These are phyloP conservation scores for Volvox reticuliferus DNA, from an alignment of 139 green algal genomes.

Conservation along the genomic window DNA sequence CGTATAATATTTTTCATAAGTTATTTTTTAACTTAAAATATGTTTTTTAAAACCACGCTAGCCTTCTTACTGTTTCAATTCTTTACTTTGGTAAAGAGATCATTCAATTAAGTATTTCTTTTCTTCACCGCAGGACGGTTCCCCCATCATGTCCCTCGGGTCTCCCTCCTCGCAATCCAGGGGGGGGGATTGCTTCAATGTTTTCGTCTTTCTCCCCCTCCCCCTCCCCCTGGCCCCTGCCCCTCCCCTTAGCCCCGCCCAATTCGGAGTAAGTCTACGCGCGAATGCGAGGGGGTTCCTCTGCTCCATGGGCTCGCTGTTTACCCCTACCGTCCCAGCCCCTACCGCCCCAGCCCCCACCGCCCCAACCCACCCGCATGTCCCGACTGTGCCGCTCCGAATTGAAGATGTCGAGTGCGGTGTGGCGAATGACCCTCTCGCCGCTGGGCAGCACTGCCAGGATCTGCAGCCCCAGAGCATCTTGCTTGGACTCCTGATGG, in stretches of 20 bases:
- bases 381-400: not conserved
- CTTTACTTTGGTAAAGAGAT: too few species aligned
- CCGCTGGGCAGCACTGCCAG: constrained; percentile 43
- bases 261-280: not conserved
- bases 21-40: too few species aligned
- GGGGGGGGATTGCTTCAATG: too few species aligned
- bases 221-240: too few species aligned
- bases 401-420: constrained; percentile 17
- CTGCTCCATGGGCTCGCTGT: not conserved
- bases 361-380: not conserved
- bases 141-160: too few species aligned
- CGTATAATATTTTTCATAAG: too few species aligned
- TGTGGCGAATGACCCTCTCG: constrained; percentile 42
- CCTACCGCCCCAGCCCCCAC: not conserved
- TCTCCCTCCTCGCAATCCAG: too few species aligned
- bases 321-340: not conserved
- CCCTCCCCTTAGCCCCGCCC: not conserved
- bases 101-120: too few species aligned
- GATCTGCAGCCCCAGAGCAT: constrained; percentile 20
- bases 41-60: too few species aligned
- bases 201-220: too few species aligned
- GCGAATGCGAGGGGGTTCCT: not conserved
- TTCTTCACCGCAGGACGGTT: too few species aligned
- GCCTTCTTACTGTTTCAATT: too few species aligned
- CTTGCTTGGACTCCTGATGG: constrained; percentile 29